Evolutionary conservation across 495 filamentous ascomycete genomes (phyloP).

Genomic region (Neurospora sp.): DNA sequence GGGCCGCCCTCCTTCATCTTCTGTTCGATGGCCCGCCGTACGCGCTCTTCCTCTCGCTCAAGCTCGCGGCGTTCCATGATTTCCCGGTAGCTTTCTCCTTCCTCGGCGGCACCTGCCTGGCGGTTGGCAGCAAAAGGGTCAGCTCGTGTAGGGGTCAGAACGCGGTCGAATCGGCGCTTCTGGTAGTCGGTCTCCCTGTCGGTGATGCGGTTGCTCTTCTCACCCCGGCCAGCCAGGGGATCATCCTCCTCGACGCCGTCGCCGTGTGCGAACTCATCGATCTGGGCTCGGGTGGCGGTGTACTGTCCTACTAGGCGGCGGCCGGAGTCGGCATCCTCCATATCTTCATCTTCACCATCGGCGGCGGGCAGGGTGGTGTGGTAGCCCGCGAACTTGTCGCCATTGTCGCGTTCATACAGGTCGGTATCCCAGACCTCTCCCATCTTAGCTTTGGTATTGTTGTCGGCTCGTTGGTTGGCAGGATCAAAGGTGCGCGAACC

Average conservation of each 20-base stretch:
- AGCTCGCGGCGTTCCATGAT: constrained; percentile 86
- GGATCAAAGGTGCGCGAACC: constrained; percentile 81
- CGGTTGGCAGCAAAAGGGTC: constrained; percentile 77
- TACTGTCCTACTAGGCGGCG: constrained; percentile 90
- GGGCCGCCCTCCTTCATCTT: constrained; percentile 38
- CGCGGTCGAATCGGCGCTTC: constrained; percentile 83
- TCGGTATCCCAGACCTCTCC: constrained; percentile 91
- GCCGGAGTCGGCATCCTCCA: constrained; percentile 62
- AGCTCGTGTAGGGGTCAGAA: constrained; percentile 76
- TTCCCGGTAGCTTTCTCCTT: constrained; percentile 67
- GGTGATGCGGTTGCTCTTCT: constrained; percentile 80
- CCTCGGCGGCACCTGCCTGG: constrained; percentile 53
- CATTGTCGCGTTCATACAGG: constrained; percentile 68
- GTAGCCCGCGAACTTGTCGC: constrained; percentile 84
- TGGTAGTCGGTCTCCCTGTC: constrained; percentile 97
- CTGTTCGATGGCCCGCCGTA: constrained; percentile 70
- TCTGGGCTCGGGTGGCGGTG: constrained; percentile 80
- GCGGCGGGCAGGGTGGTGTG: constrained; percentile 75
- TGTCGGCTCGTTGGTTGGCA: constrained; percentile 78
- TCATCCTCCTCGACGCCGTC: constrained; percentile 86
- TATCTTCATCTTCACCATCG: constrained; percentile 76
- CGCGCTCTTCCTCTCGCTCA: constrained; percentile 88
- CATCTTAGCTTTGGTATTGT: constrained; percentile 86
- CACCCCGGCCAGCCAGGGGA: constrained; percentile 66
- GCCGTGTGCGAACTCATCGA: constrained; percentile 87